Conservation (phyloP, 2,329 filamentous ascomycete species). For the Mycosphaerella arachidis region DNA sequence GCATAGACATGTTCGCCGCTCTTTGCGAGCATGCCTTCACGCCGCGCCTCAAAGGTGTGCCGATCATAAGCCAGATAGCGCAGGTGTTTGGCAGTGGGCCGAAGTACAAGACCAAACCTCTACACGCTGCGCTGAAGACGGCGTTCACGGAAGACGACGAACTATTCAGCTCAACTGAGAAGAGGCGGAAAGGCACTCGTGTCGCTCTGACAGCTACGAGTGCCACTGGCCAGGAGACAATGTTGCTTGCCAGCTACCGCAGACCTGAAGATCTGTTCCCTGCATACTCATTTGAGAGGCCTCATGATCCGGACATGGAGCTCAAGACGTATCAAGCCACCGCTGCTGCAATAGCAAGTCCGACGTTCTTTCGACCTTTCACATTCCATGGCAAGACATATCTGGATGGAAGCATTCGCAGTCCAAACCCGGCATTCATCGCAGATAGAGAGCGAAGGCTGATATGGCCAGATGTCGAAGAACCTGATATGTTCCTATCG, state of each 20-base stretch:
- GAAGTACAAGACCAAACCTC: conserved; percentile 34
- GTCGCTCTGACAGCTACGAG: conserved; percentile 45
- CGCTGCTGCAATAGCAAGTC: conserved; percentile 49
- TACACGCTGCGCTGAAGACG: conserved; percentile 36
- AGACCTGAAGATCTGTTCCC: conserved; percentile 29
- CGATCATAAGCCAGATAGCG: conserved; percentile 31
- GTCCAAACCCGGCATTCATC: conserved; percentile 50
- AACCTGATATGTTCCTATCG: conserved; percentile 35
- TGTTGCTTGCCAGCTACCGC: conserved; percentile 46
- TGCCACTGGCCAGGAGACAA: conserved; percentile 36
- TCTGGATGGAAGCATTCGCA: conserved; percentile 47
- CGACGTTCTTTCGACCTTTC: conserved; percentile 50
- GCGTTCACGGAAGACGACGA: conserved; percentile 36
- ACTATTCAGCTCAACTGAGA: conserved; percentile 24
- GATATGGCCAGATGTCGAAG: conserved; percentile 32
- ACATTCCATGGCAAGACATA: conserved; percentile 46
- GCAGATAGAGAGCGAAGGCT: conserved; percentile 44
- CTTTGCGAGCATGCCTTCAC: conserved; percentile 43
- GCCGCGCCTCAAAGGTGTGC: conserved; percentile 35
- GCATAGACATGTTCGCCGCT: conserved; percentile 37
- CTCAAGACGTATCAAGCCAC: conserved; percentile 51
- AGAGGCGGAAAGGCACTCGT: conserved; percentile 28
- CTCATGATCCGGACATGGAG: conserved; percentile 37
- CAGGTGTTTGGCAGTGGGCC: conserved; percentile 27
- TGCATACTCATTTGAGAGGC: conserved; percentile 39